Conservation (phyloP, 768 basidiomycete species). For the Chlorophyllum brunneum region DNA sequence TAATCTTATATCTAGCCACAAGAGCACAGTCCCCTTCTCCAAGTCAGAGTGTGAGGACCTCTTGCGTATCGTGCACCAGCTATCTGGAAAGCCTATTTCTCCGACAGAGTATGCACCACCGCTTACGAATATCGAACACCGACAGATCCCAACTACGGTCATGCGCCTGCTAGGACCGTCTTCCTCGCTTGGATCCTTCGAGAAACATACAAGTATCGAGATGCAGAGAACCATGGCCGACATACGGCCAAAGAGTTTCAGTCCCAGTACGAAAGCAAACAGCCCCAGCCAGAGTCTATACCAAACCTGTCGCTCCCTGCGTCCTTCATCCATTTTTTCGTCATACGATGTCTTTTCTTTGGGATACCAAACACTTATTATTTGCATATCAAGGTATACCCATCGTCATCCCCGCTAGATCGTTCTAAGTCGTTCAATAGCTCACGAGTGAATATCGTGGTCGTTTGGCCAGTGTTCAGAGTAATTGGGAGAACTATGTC, state of each 20-base stretch:
- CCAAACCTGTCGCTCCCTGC: constrained; percentile 5
- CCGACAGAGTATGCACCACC: neutral
- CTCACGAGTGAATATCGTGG: constrained; percentile 45
- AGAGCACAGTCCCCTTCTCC: constrained; percentile 48
- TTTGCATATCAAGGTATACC: constrained; percentile 38
- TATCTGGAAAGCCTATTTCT: constrained; percentile 25
- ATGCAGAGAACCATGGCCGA: constrained; percentile 41
- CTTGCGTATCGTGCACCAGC: constrained; percentile 31
- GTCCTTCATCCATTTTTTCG: constrained; percentile 22
- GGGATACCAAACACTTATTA: constrained; percentile 51
- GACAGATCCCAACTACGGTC: constrained; percentile 28
- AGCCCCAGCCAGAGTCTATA: constrained; percentile 11
- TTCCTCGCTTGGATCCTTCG: constrained; percentile 50
- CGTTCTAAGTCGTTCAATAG: constrained; percentile 14
- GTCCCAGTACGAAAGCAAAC: constrained; percentile 18
- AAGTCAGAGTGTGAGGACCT: constrained; percentile 51
- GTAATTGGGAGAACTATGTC: constrained; percentile 47
- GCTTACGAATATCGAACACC: neutral
- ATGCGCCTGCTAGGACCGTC: constrained; percentile 37
- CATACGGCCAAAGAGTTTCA: constrained; percentile 31
- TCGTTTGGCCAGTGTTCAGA: constrained; percentile 42
- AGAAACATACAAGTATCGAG: constrained; percentile 47
- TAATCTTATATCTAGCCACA: constrained; percentile 42
- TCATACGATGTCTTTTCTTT: constrained; percentile 44
- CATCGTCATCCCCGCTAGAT: neutral